Percentiles rank a stretch among this genome's conserved stretches.
Evolutionary conservation across 2,329 filamentous ascomycete genomes (phyloP).

Genomic region (Neonectria faginata): DNA sequence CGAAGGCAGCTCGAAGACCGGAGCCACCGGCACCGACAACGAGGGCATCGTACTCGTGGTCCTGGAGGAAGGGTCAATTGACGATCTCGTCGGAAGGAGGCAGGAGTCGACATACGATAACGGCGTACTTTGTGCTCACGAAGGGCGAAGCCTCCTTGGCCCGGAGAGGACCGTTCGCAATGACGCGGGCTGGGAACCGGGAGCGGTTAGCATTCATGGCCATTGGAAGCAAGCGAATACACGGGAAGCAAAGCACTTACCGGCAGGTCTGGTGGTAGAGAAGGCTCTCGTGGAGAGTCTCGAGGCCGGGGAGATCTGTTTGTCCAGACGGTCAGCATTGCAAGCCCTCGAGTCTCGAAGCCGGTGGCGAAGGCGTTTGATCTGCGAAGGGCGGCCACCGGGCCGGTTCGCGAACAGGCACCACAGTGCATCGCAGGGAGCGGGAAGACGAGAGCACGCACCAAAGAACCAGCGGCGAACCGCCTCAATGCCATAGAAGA

Average conservation of each 20-base stretch:
- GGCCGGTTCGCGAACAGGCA: slow-evolving; percentile 17
- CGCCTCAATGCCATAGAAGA: slow-evolving; percentile 74
- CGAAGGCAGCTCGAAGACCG: slow-evolving; percentile 85
- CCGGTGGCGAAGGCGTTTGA: slow-evolving; percentile 28
- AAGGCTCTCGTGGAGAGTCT: slow-evolving; percentile 80
- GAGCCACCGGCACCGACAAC: slow-evolving; percentile 89
- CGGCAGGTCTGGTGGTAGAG: slow-evolving; percentile 84
- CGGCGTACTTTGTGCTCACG: slow-evolving; percentile 90
- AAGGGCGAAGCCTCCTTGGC: slow-evolving; percentile 93
- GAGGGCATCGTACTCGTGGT: slow-evolving; percentile 98
- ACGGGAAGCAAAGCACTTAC: slow-evolving; percentile 60
- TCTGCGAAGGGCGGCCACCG: slow-evolving; percentile 18
- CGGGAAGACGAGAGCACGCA: slow-evolving; percentile 53
- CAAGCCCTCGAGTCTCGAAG: slow-evolving; percentile 27
- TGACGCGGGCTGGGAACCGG: slow-evolving; percentile 75
- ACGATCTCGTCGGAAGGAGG: slow-evolving; percentile 21
- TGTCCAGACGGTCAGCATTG: slow-evolving; percentile 38
- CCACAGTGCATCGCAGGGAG: slow-evolving; percentile 19
- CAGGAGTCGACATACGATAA: slow-evolving; percentile 75
- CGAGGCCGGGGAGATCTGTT: slow-evolving; percentile 72
- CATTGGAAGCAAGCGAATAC: slow-evolving; percentile 13
- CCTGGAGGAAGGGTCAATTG: slow-evolving; percentile 63
- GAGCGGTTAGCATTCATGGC: slow-evolving; percentile 32
- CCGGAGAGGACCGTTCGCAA: slow-evolving; percentile 85
- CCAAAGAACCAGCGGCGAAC: slow-evolving; percentile 66